Base-by-base conservation (phyloP, 345 rosid species). In the Eutrema heterophyllum region DNA sequence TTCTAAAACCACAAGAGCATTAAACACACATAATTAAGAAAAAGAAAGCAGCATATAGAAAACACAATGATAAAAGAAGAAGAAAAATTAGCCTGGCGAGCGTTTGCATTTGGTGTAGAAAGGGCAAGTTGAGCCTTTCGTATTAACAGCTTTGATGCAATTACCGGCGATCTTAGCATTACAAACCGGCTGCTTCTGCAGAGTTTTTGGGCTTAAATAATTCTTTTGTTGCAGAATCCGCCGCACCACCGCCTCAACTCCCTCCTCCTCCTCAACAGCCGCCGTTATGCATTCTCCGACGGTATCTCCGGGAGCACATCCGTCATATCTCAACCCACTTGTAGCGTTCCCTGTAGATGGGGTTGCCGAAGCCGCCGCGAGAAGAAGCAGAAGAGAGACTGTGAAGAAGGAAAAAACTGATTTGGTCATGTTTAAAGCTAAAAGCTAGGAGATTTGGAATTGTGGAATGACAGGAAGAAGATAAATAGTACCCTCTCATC, bases 241-340 rank as follows among this genome's bases (percentile, higher is more conserved):
- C 49, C 71, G 6, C 58, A 73, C 71, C 65, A 44, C 71, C 39
- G 49, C 58, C 48, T 54, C 77, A 54, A 21, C 57, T 32, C 64
- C 56, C 27, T 44, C 55, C 44, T 63, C 53, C 7, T 41, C 56
- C 55, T 33, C 57, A 33, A 10, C 27, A 5, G 29, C 55, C 40
- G 57, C 70, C 27, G 36, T 55, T 64, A 64, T 21, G 48, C 71
- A 64, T 15, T 64, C 57, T 35, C 57, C 64, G 12, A 53, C 9
- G 30, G 77, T 64, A 10, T 45, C 71, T 55, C 71, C 77, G 5
- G 56, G 36, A 46, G 30, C 71, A 64, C 77, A 73, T 14, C 71
- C 65, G 2, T 29, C 46, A 33, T 64, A 53, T 5, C 14, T 44
- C 29, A 32, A 35, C 13, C 43, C 63, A 52, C 46, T 52, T 21